Conservation (phyloP, 768 basidiomycete species). For the Pisolithus tinctorius region DNA sequence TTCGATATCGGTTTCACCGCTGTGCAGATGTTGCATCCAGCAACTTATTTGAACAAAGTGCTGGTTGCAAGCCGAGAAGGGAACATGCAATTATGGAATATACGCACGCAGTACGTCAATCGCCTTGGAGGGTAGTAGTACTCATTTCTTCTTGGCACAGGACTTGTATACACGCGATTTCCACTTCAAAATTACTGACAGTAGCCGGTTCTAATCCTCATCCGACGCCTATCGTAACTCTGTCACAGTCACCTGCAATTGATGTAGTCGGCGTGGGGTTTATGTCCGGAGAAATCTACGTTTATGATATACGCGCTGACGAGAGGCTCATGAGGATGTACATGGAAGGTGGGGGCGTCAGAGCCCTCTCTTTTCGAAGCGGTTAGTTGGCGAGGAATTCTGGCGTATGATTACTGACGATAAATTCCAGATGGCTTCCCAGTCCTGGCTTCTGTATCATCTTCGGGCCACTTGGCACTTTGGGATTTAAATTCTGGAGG, state of each 20-base stretch:
- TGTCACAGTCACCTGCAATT: constrained; percentile 90
- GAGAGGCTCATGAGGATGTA: constrained; percentile 84
- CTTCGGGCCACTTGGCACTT: constrained; percentile 81
- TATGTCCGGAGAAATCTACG: constrained; percentile 76
- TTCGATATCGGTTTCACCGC: constrained; percentile 86
- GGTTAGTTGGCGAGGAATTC: constrained; percentile 40
- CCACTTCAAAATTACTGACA: constrained; percentile 45
- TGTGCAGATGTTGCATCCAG: constrained; percentile 81
- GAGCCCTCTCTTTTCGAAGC: constrained; percentile 76
- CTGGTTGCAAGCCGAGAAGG: constrained; percentile 81
- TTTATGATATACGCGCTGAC: constrained; percentile 88
- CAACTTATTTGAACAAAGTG: constrained; percentile 95
- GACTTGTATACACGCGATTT: constrained; percentile 77
- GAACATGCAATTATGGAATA: constrained; percentile 88
- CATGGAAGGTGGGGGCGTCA: constrained; percentile 81
- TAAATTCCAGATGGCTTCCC: constrained; percentile 67
- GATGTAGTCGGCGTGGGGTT: constrained; percentile 95
- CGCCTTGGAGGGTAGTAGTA: background rate
- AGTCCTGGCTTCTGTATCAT: constrained; percentile 81
- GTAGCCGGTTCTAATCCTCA: constrained; percentile 24
- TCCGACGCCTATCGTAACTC: constrained; percentile 56
- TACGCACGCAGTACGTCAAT: constrained; percentile 61
- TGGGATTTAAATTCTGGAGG: constrained; percentile 90
- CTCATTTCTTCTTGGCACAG: constrained; percentile 31
- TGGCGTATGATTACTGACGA: background rate